Evolutionary conservation across 768 basidiomycete species (phyloP).

Genomic region (Boletus vermiculosoides): DNA sequence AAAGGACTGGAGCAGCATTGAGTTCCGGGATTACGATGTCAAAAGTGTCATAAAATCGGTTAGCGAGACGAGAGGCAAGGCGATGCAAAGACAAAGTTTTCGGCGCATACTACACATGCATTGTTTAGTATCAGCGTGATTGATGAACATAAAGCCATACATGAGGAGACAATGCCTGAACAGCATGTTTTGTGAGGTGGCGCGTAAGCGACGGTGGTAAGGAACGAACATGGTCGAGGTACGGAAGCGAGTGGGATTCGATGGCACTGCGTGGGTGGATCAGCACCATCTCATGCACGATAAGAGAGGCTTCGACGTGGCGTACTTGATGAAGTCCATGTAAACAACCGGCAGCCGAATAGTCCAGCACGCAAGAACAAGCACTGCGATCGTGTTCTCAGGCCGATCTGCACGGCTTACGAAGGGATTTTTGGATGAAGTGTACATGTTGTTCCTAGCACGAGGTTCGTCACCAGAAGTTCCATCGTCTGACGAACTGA

Average conservation of each 20-base stretch:
- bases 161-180: constrained; percentile 65
- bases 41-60: constrained; percentile 50
- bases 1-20: constrained; percentile 75
- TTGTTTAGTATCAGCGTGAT: constrained; percentile 14
- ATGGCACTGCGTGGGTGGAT: constrained; percentile 52
- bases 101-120: constrained; percentile 58
- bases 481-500: constrained; percentile 32
- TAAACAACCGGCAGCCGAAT: constrained; percentile 74
- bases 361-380: constrained; percentile 77
- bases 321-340: constrained; percentile 72
- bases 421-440: constrained; percentile 14
- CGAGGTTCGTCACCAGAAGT: constrained; percentile 16
- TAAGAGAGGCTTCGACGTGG: background rate
- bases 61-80: constrained; percentile 62
- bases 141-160: constrained; percentile 38
- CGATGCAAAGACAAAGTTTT: constrained; percentile 53
- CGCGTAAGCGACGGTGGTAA: constrained; percentile 59
- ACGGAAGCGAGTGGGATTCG: constrained; percentile 74
- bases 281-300: constrained; percentile 1
- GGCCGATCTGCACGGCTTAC: constrained; percentile 38
- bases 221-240: constrained; percentile 66
- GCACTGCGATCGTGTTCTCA: constrained; percentile 58
- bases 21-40: constrained; percentile 66
- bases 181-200: constrained; percentile 73
- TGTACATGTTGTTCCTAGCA: constrained; percentile 4